Evolutionary conservation across 305 asterid species (phyloP).

Genomic region (Solanum aculeatissimum): DNA sequence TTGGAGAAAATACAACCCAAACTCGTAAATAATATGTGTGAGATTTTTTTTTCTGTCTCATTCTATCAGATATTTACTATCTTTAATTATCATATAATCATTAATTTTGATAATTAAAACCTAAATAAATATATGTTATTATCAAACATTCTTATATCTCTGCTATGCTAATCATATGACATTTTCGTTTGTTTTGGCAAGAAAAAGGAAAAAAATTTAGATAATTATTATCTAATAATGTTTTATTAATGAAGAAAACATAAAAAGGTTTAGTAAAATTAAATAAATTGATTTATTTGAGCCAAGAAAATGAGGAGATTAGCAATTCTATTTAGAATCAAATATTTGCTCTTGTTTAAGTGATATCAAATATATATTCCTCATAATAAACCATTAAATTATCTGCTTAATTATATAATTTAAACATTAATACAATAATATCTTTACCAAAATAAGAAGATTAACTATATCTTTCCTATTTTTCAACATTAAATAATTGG

Average conservation of each 20-base stretch:
- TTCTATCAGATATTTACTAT: not conserved
- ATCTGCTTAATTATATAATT: not conserved
- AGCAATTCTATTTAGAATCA: not conserved
- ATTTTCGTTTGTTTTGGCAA: not conserved
- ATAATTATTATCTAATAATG: not conserved
- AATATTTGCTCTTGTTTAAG: not conserved
- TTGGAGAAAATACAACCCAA: accelerated
- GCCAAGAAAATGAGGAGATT: not conserved
- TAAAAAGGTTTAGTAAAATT: not conserved
- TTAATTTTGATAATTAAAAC: not conserved
- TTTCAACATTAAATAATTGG: not conserved
- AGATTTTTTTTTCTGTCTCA: not conserved
- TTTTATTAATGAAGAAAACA: not conserved
- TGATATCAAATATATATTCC: not conserved
- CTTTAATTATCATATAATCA: not conserved
- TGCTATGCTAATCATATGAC: not conserved
- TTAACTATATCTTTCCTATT: not conserved
- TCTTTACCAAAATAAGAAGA: not conserved
- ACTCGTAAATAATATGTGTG: not conserved
- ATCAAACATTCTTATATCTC: not conserved
- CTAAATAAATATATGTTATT: not conserved
- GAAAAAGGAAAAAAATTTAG: not conserved
- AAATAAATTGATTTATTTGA: not conserved
- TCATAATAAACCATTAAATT: not conserved
- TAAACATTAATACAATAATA: not conserved